These are phyloP conservation scores for Trichoderma endophyticum DNA, from an alignment of 2,329 filamentous ascomycete species.

Conservation along the genomic window DNA sequence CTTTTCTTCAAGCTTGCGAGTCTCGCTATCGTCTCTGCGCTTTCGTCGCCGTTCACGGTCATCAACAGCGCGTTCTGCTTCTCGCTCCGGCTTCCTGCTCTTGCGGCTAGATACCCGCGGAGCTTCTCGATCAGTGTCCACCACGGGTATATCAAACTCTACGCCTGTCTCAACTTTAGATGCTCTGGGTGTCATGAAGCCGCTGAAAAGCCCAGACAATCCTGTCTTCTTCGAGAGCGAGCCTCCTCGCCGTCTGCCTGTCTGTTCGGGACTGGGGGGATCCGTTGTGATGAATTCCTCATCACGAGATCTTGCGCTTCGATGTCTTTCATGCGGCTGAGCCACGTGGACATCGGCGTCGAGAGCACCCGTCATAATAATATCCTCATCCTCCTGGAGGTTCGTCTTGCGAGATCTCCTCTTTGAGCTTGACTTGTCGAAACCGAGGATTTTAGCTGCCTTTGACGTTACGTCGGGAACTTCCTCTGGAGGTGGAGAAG, in stretches of 20 bases:
- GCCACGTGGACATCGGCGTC: slow-evolving; percentile 36
- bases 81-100: slow-evolving; percentile 52
- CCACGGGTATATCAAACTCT: slow-evolving; percentile 46
- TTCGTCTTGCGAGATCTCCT: slow-evolving; percentile 45
- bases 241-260: slow-evolving; percentile 35
- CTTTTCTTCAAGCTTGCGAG: slow-evolving; percentile 52
- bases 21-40: slow-evolving; percentile 57
- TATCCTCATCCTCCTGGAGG: slow-evolving; percentile 46
- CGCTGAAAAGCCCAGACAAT: slow-evolving; percentile 60
- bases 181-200: slow-evolving; percentile 48
- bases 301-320: slow-evolving; percentile 34
- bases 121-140: slow-evolving; percentile 57
- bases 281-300: slow-evolving; percentile 42
- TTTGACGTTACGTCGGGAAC: slow-evolving; percentile 65
- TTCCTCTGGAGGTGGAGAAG: slow-evolving; percentile 71
- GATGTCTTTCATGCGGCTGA: slow-evolving; percentile 33
- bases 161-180: slow-evolving; percentile 46
- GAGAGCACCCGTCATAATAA: slow-evolving; percentile 44
- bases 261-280: slow-evolving; percentile 32
- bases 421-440: slow-evolving; percentile 42
- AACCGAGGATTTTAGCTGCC: slow-evolving; percentile 72
- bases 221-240: slow-evolving; percentile 51
- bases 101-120: slow-evolving; percentile 60
- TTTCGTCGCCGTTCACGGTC: slow-evolving; percentile 53
- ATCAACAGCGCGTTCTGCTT: slow-evolving; percentile 50